Evolutionary conservation across 345 rosid genomes (phyloP).

Genomic region (Acer yangbiense): DNA sequence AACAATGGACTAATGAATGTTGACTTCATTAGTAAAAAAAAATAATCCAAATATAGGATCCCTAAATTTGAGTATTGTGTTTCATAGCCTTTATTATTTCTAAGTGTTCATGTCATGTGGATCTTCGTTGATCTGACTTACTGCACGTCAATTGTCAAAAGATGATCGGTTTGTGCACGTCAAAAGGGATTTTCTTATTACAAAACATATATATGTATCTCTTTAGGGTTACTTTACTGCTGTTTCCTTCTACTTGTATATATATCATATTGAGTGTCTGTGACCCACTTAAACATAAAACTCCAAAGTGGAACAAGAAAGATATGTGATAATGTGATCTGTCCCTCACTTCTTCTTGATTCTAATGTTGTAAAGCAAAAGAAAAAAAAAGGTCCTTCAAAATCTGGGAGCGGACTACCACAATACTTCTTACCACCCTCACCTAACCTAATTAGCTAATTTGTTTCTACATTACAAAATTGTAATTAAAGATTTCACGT

Average conservation of each 20-base stretch:
- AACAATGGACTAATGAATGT: background rate
- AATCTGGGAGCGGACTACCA: conserved; percentile 32
- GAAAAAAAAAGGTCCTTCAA: conserved; percentile 2
- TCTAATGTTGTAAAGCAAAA: conserved; percentile 10
- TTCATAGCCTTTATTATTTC: background rate
- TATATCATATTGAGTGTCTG: background rate
- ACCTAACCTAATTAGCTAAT: conserved; percentile 15
- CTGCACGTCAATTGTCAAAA: background rate
- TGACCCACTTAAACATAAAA: conserved; percentile 12
- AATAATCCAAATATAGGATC: background rate
- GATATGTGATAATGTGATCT: conserved; percentile 17
- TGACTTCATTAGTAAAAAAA: conserved; percentile 1
- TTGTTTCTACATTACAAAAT: background rate
- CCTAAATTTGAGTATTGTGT: background rate
- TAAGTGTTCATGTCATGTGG: background rate
- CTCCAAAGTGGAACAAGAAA: conserved; percentile 1
- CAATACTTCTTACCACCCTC: background rate
- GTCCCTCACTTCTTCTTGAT: conserved; percentile 23
- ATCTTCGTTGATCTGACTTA: background rate
- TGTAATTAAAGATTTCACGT: background rate
- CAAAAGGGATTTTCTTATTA: background rate
- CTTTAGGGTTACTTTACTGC: background rate
- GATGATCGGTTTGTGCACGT: background rate
- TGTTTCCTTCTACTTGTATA: background rate
- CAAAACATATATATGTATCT: no score